Conservation (phyloP, 2,329 filamentous ascomycete species). For the Cercospora sojina region DNA sequence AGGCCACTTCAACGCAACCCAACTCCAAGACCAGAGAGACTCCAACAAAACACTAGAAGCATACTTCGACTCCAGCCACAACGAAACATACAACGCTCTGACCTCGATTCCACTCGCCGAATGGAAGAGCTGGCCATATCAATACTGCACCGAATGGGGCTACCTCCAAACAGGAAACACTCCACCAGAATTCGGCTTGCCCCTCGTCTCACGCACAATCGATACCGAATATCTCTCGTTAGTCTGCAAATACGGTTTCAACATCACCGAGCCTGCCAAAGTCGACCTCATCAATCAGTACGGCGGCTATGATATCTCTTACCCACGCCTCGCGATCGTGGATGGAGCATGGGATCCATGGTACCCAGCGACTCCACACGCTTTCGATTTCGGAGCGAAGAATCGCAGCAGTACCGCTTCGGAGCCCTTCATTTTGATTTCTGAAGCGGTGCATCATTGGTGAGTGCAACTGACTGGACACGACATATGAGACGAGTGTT, state of each 20-base stretch:
- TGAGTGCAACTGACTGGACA: background rate
- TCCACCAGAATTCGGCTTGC: conserved; percentile 58
- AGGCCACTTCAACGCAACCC: conserved; percentile 53
- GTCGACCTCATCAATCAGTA: conserved; percentile 70
- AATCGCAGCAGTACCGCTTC: conserved; percentile 59
- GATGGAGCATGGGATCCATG: conserved; percentile 80
- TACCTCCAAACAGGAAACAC: conserved; percentile 73
- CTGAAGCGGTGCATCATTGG: conserved; percentile 73
- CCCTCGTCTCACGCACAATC: conserved; percentile 70
- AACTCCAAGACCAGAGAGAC: conserved; percentile 42
- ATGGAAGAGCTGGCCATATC: conserved; percentile 56
- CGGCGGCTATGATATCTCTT: conserved; percentile 68
- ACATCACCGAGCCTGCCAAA: conserved; percentile 64
- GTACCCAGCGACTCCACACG: conserved; percentile 50
- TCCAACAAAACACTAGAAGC: conserved; percentile 47
- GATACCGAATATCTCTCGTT: conserved; percentile 62
- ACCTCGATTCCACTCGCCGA: conserved; percentile 14
- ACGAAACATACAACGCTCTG: conserved; percentile 39
- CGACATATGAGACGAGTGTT: background rate
- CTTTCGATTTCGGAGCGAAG: conserved; percentile 42
- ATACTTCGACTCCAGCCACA: conserved; percentile 52
- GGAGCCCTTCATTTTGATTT: conserved; percentile 72
- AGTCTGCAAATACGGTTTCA: conserved; percentile 68
- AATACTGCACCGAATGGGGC: conserved; percentile 61
- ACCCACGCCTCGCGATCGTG: conserved; percentile 72